Conservation (phyloP, 768 basidiomycete species). For the Suillus clintonianus region DNA sequence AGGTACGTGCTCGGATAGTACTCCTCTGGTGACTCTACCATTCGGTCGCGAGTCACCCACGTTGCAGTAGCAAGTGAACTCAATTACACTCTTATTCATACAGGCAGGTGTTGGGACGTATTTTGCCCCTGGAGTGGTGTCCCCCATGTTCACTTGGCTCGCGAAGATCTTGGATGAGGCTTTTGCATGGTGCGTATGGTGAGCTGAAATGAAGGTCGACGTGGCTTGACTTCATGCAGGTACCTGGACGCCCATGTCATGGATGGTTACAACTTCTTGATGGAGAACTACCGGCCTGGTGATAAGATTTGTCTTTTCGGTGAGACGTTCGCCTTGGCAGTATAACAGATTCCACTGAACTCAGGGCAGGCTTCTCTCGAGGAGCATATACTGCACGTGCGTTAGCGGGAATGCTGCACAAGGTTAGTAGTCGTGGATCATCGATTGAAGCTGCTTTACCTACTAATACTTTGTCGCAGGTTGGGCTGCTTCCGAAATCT, state of each 20-base stretch:
- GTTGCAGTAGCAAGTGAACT: neutral
- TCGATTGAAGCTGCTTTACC: neutral
- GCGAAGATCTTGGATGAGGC: slow-evolving; percentile 69
- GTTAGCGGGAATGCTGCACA: slow-evolving; percentile 72
- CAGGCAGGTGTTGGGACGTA: slow-evolving; percentile 52
- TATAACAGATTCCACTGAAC: slow-evolving; percentile 14
- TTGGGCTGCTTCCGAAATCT: slow-evolving; percentile 68
- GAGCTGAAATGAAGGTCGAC: neutral
- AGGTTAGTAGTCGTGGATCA: slow-evolving; percentile 39
- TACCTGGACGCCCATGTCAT: slow-evolving; percentile 72
- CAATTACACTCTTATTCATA: neutral
- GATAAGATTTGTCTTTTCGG: slow-evolving; percentile 79
- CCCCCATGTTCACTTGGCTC: slow-evolving; percentile 55
- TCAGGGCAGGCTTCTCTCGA: slow-evolving; percentile 67
- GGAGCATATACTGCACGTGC: slow-evolving; percentile 70
- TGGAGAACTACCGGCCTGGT: slow-evolving; percentile 74
- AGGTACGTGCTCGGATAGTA: slow-evolving; percentile 41
- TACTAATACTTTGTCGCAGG: slow-evolving; percentile 36
- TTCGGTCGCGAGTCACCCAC: neutral
- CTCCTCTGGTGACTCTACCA: neutral
- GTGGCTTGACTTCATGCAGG: slow-evolving; percentile 35
- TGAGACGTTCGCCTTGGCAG: slow-evolving; percentile 22
- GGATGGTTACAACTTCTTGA: slow-evolving; percentile 75
- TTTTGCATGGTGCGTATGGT: slow-evolving; percentile 61
- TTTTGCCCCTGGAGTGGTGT: slow-evolving; percentile 66